Evolutionary conservation across 306 rosid genomes (phyloP), one percentile per base, ranked within the genome.

Genomic region (Lithocarpus polystachyus): DNA sequence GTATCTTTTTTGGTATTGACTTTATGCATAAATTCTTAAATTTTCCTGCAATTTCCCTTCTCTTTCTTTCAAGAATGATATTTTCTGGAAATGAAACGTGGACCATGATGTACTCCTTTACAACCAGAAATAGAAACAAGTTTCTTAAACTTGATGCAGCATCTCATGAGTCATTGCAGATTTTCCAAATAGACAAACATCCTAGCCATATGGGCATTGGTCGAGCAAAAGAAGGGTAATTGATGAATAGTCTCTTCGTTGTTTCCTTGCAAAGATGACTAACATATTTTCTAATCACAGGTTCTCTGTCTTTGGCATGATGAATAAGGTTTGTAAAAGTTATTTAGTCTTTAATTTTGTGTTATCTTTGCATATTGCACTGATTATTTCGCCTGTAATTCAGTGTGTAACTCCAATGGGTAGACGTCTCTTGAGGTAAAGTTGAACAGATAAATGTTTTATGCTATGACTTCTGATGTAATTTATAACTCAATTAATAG

Each of bases 171-270:
- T 95, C 98, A 52, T 84, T 95, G 89, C 99, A 95, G 83, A 95
- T 95, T 85, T 95, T 95, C 89, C 99, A 92, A 86, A 87, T 82
- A 45, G 99, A 95, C 88, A 95, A 90, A 89, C 99, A 92, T 86
- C 97, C 99, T 54, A 95, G 99, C 90, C 93, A 92, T 80, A 95
- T 95, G 99, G 99, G 99, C 84, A 95, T 95, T 79, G 99, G 99
- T 73, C 87, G 97, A 86, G 92, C 98, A 70, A 95, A 95, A 89
- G 99, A 95, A 88, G 99, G 98, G 99, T 94, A 85, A 61, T 79
- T 77, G n/a, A 71, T 81, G 71, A 82, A 76, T 73, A 65, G 54
- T 69, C 78, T 53, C 45, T 69, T 23, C 35, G 77, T 33, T 61
- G 60, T 82, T 59, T 76, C 68, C 74, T 78, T 71, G 56, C 22